phyloP scores from a whole-genome alignment of 2,329 filamentous ascomycete genomes.

The Shiraia sp. region DNA sequence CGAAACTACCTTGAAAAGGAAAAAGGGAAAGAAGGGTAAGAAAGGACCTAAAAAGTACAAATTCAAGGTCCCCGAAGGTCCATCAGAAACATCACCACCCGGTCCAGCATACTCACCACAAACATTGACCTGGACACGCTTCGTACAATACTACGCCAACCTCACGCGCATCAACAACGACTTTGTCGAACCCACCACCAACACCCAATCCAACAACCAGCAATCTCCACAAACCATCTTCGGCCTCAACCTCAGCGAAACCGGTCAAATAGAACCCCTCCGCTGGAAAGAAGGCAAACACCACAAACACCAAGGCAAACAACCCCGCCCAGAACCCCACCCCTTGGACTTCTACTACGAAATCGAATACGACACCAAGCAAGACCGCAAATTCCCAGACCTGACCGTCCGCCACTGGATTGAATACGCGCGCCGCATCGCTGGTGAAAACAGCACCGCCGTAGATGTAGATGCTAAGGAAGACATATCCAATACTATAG shows the following conservation, averaged over 20 bases:
- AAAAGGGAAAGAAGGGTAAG: conserved; percentile 54
- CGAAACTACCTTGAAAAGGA: conserved; percentile 51
- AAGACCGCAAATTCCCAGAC: conserved; percentile 77
- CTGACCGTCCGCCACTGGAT: conserved; percentile 83
- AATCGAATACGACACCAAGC: conserved; percentile 83
- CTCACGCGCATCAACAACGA: conserved; percentile 87
- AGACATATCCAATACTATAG: conserved; percentile 14
- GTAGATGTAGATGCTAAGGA: conserved; percentile 31
- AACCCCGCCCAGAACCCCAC: conserved; percentile 55
- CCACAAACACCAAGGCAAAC: conserved; percentile 59
- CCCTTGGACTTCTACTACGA: conserved; percentile 72
- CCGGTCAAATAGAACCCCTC: conserved; percentile 29
- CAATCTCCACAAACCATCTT: conserved; percentile 23
- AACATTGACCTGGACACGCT: conserved; percentile 75
- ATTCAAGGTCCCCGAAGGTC: conserved; percentile 66
- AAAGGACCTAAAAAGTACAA: conserved; percentile 48
- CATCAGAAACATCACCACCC: conserved; percentile 71
- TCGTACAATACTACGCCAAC: conserved; percentile 92
- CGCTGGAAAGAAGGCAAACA: conserved; percentile 69
- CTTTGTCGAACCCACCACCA: conserved; percentile 40
- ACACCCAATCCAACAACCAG: conserved; percentile 8
- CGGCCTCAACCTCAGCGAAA: conserved; percentile 30
- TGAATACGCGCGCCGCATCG: conserved; percentile 76
- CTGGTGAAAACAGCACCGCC: conserved; percentile 16
- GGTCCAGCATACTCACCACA: conserved; percentile 92